A percentile compares a stretch with the other conserved stretches of the same genome.
Evolutionary conservation across 768 basidiomycete species (phyloP).

Genomic region (Dentipellis sp.): DNA sequence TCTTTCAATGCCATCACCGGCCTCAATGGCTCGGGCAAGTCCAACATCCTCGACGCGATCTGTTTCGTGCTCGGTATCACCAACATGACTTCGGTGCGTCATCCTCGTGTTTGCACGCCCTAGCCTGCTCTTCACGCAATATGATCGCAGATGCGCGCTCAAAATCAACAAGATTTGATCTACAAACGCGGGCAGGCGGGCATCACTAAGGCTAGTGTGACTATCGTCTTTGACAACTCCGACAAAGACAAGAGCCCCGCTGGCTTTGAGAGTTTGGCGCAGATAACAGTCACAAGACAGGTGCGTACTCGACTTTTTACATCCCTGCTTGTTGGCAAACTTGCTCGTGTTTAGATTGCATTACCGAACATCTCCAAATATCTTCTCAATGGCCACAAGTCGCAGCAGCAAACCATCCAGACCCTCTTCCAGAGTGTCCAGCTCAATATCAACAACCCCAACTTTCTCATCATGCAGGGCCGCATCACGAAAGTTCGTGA

Average conservation of each 20-base stretch:
- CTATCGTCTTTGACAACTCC: slow-evolving; percentile 97
- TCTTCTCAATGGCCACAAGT: slow-evolving; percentile 91
- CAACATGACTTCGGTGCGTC: slow-evolving; percentile 80
- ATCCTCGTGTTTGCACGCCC: not conserved
- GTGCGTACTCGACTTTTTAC: slow-evolving; percentile 30
- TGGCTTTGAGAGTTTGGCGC: slow-evolving; percentile 68
- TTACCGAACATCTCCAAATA: slow-evolving; percentile 93
- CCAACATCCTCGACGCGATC: slow-evolving; percentile 98
- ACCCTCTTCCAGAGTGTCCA: slow-evolving; percentile 94
- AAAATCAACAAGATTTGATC: slow-evolving; percentile 95
- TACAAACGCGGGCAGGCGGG: slow-evolving; percentile 99
- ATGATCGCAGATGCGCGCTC: slow-evolving; percentile 69
- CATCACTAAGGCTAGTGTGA: slow-evolving; percentile 93
- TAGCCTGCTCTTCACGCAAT: not conserved
- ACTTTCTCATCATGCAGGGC: slow-evolving; percentile 99
- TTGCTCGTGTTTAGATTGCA: slow-evolving; percentile 51
- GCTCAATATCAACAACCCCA: slow-evolving; percentile 99
- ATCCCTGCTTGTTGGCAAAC: not conserved
- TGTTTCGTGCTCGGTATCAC: slow-evolving; percentile 98
- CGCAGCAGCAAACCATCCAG: slow-evolving; percentile 77
- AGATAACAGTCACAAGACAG: slow-evolving; percentile 96
- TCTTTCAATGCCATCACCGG: slow-evolving; percentile 99
- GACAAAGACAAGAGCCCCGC: slow-evolving; percentile 77
- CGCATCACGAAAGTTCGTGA: slow-evolving; percentile 86
- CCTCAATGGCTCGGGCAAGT: slow-evolving; percentile 93